Percentiles rank a stretch among this genome's conserved stretches.
phyloP scores from a whole-genome alignment of 2,329 filamentous ascomycete species.

The Cadophora gregata region DNA sequence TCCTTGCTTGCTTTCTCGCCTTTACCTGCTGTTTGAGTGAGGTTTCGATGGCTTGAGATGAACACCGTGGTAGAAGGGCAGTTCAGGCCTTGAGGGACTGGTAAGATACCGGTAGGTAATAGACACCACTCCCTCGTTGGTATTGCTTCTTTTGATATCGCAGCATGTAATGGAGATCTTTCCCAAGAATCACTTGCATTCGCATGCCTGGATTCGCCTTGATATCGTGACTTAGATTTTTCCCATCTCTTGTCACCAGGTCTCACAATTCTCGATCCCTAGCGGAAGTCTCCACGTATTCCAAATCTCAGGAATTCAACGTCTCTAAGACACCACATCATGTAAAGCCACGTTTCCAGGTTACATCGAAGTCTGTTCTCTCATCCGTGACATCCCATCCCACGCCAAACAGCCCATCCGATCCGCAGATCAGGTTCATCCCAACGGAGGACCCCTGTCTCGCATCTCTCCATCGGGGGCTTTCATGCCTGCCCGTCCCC shows the following conservation, averaged over 20 bases:
- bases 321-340: not conserved
- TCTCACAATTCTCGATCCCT: not conserved
- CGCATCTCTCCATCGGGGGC: not conserved
- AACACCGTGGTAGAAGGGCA: too few relatives aligned
- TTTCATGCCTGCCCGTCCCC: not conserved
- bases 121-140: not conserved
- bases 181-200: too few relatives aligned
- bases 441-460: constrained; percentile 17
- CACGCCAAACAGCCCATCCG: not conserved
- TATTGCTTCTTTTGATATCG: not conserved
- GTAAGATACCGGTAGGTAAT: not conserved
- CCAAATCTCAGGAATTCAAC: not conserved
- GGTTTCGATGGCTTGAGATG: too few relatives aligned
- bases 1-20: too few relatives aligned
- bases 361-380: not conserved
- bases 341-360: not conserved
- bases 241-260: not conserved
- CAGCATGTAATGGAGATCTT: too few relatives aligned
- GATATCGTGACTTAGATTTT: too few relatives aligned
- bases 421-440: constrained; percentile 30
- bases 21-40: not conserved
- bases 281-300: not conserved
- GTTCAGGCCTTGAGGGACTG: not conserved
- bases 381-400: not conserved
- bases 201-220: too few relatives aligned